Evolutionary conservation across 2,329 filamentous ascomycete genomes (phyloP), one percentile per base, ranked within the genome.

Genomic region (Aspergillus ibericus): DNA sequence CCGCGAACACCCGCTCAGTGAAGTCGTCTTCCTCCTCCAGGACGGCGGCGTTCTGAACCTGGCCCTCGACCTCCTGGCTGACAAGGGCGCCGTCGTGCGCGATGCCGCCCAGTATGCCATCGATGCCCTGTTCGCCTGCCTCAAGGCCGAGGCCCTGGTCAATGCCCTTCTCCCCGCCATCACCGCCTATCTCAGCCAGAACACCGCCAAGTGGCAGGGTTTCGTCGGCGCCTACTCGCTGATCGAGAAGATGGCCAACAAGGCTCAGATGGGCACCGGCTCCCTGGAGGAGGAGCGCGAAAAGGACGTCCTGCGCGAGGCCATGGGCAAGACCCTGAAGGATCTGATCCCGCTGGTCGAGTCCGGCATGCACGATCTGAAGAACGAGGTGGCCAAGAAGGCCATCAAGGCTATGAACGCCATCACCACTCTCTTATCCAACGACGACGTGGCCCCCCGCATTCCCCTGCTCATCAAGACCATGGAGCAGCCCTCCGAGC

Each of bases 181-280:
- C 40, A 78, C 82, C 62, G 78, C 83, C 53, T 98, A 98, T 74
- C 82, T 99, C 29, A 82, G 82, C 72, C 96, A 92, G 78, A 87
- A 86, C 71, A 90, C 92, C 15, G 93, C 91, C 65, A 99, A 99
- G 79, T 99, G 95, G 95, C 95, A 99, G 79, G 95, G 95, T 60
- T 91, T 91, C 15, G 91, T 97, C 54, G 93, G 90, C 60, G 95
- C 91, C 47, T 89, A 89, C 72, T 87, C 89, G 75, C 77, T 98
- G 63, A 80, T 99, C 59, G 92, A 95, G 73, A 91, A 88, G 77
- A 96, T 98, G 89, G 95, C 95, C 49, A 90, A 96, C 73, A 96
- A 96, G 82, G 91, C 93, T 40, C 90, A 96, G 82, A 87, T 96
- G 75, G 88, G 89, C 56, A 85, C 91, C 62, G 92, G 91, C 59